Percentiles rank a stretch among this genome's conserved stretches.
phyloP scores from a whole-genome alignment of 2,329 filamentous ascomycete genomes.

The Ophiostoma himal-ulmi region DNA sequence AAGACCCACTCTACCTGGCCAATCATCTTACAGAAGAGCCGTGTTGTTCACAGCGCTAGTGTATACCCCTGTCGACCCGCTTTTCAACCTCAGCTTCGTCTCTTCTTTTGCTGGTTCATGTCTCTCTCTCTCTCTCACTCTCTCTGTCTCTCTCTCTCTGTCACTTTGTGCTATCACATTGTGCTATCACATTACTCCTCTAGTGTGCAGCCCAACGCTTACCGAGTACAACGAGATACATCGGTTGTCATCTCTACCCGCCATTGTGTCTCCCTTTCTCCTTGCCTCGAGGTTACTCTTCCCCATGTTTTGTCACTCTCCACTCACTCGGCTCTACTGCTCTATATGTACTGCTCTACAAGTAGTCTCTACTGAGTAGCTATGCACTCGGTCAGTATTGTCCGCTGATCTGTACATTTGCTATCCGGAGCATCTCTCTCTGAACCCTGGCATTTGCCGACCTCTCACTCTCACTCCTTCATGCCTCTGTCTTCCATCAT shows the following conservation, averaged over 20 bases:
- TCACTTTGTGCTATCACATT: not conserved
- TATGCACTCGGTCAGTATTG: not conserved
- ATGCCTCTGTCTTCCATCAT: too few species aligned
- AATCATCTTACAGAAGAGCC: constrained; percentile 12
- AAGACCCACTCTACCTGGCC: not conserved
- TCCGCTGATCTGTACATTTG: not conserved
- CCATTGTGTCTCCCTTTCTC: not conserved
- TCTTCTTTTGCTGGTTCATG: not conserved
- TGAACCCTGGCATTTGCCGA: not conserved
- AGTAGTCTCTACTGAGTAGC: not conserved
- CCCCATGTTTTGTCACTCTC: not conserved
- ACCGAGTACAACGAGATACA: not conserved
- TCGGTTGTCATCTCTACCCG: not conserved
- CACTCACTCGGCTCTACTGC: not conserved
- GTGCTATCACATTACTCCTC: not conserved
- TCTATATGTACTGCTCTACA: not conserved
- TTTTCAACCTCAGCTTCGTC: constrained; percentile 12
- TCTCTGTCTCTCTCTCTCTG: not conserved
- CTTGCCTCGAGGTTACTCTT: constrained; percentile 4
- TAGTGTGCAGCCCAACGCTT: not conserved
- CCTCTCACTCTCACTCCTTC: not conserved
- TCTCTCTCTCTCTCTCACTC: not conserved
- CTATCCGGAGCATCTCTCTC: not conserved
- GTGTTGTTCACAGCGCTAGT: not conserved
- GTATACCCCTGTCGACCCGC: not conserved